Conservation (phyloP, 305 asterid genomes). For the Fraxinus velutina region DNA sequence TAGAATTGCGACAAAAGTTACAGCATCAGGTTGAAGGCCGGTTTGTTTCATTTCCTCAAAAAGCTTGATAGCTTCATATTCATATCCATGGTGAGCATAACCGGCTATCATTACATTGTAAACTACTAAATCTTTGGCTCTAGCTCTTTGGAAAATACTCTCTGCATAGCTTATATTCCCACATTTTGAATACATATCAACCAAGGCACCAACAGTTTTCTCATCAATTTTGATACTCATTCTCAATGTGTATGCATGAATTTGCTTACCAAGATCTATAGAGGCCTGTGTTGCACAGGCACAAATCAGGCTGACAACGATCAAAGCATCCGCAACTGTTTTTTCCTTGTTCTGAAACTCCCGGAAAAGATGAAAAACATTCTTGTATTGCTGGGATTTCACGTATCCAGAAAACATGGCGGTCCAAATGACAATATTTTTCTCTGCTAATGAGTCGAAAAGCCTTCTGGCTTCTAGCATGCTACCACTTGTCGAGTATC, state of each 20-base stretch:
- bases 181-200: conserved; percentile 84
- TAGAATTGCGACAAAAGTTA: conserved; percentile 70
- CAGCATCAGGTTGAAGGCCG: conserved; percentile 59
- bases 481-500: conserved; percentile 54
- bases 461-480: conserved; percentile 61
- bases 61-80: conserved; percentile 48
- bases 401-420: conserved; percentile 73
- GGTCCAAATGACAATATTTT: conserved; percentile 65
- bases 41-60: conserved; percentile 52
- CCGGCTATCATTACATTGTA: conserved; percentile 83
- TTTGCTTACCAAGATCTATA: conserved; percentile 65
- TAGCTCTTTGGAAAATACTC: conserved; percentile 41
- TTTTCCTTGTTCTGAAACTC: conserved; percentile 36
- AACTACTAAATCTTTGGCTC: conserved; percentile 43
- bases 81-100: conserved; percentile 76
- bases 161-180: conserved; percentile 54
- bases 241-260: conserved; percentile 57
- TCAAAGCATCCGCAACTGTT: conserved; percentile 42
- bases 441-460: conserved; percentile 53
- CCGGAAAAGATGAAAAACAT: conserved; percentile 65
- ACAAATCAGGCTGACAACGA: conserved; percentile 56
- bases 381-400: conserved; percentile 46
- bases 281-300: conserved; percentile 62
- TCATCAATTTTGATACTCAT: conserved; percentile 44
- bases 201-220: conserved; percentile 50